Percentiles rank a stretch among this genome's conserved stretches.
phyloP scores from a whole-genome alignment of 2,329 filamentous ascomycete species.

The Neurospora sp. region DNA sequence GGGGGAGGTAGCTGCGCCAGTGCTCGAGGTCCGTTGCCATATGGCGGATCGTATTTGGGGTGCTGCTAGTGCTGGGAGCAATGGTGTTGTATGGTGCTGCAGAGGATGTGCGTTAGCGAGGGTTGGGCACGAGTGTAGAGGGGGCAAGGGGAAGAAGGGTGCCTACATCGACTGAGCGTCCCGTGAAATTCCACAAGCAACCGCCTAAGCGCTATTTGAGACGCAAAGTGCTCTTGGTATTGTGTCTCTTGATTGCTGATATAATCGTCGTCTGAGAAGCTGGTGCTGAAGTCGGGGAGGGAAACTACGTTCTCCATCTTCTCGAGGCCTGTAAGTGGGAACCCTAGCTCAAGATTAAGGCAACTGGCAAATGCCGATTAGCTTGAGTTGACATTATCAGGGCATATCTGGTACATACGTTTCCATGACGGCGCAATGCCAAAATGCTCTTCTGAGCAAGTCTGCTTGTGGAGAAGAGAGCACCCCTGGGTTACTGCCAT shows the following conservation, averaged over 20 bases:
- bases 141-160: slow-evolving; percentile 7
- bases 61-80: slow-evolving; percentile 15
- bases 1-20: slow-evolving; percentile 48
- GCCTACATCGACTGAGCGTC: slow-evolving; percentile 42
- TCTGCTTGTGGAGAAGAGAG: slow-evolving; percentile 38
- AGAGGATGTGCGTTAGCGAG: background rate
- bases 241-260: slow-evolving; percentile 39
- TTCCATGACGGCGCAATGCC: slow-evolving; percentile 47
- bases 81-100: slow-evolving; percentile 6
- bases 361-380: slow-evolving; percentile 28
- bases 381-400: background rate
- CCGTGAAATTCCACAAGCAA: slow-evolving; percentile 44
- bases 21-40: slow-evolving; percentile 44
- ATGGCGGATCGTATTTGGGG: slow-evolving; percentile 33
- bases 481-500: slow-evolving; percentile 30
- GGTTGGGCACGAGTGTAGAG: background rate
- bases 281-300: slow-evolving; percentile 41
- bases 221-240: slow-evolving; percentile 49
- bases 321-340: slow-evolving; percentile 46
- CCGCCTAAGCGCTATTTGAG: slow-evolving; percentile 47
- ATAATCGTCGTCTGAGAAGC: slow-evolving; percentile 37
- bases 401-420: slow-evolving; percentile 27
- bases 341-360: slow-evolving; percentile 47
- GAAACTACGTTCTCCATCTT: slow-evolving; percentile 43
- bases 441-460: slow-evolving; percentile 44